Percentiles rank a stretch among this genome's conserved stretches.
These are phyloP conservation scores for Tephrocybe sp. DNA, from an alignment of 768 basidiomycete genomes.

Conservation along the genomic window DNA sequence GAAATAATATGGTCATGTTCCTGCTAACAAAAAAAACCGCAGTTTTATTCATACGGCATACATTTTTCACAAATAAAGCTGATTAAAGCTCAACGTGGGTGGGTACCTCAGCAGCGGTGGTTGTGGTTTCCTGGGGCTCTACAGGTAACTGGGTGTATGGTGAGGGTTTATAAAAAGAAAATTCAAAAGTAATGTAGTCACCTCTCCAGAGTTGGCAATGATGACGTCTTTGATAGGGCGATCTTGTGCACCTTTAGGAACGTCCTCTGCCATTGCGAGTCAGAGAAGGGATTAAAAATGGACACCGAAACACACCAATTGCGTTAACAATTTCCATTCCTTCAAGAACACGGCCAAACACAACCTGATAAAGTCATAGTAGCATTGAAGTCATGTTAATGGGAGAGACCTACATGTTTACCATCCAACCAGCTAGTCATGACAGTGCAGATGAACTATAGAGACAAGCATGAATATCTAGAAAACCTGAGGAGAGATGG, in stretches of 20 bases:
- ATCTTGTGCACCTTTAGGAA: constrained; percentile 67
- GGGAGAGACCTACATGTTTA: constrained; percentile 59
- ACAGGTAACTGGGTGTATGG: constrained; percentile 42
- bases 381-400: background rate
- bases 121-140: constrained; percentile 44
- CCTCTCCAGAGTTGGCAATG: constrained; percentile 89
- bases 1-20: constrained; percentile 25
- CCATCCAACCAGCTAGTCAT: constrained; percentile 89
- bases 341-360: constrained; percentile 89
- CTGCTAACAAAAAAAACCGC: constrained; percentile 47
- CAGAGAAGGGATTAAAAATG: background rate
- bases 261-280: constrained; percentile 53
- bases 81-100: constrained; percentile 89
- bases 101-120: constrained; percentile 87
- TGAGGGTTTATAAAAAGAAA: background rate
- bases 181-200: constrained; percentile 28
- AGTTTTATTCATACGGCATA: constrained; percentile 51
- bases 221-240: constrained; percentile 73
- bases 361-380: constrained; percentile 51
- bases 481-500: background rate
- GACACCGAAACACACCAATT: constrained; percentile 54
- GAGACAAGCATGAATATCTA: background rate
- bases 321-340: constrained; percentile 83
- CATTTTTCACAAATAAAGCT: constrained; percentile 35
- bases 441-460: constrained; percentile 88